Evolutionary conservation across 345 rosid species (phyloP).

Genomic region (Atalantia buxifolia): DNA sequence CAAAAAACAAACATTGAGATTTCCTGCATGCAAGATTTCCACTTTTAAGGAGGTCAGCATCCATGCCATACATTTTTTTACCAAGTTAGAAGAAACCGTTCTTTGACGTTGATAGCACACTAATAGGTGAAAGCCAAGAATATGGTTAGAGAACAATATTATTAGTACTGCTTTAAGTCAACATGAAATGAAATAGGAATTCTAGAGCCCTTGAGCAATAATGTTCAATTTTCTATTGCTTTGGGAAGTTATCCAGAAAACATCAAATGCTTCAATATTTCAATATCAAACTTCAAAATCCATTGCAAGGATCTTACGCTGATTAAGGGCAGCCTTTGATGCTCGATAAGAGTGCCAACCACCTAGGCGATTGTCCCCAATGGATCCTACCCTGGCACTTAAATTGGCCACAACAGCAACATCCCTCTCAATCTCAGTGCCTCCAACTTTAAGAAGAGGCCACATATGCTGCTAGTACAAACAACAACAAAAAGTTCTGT

Average conservation of each 20-base stretch:
- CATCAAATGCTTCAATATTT: neutral
- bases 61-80: neutral
- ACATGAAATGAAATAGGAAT: neutral
- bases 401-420: conserved; percentile 85
- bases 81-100: neutral
- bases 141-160: neutral
- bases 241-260: neutral
- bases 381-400: conserved; percentile 89
- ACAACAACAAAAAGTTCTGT: neutral
- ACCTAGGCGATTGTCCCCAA: conserved; percentile 78
- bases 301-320: conserved; percentile 42
- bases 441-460: conserved; percentile 90
- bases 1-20: neutral
- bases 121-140: neutral
- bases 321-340: conserved; percentile 86
- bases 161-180: neutral
- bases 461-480: conserved; percentile 75
- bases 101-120: neutral
- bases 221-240: neutral
- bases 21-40: neutral
- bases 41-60: neutral
- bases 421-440: conserved; percentile 59
- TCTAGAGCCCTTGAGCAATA: neutral
- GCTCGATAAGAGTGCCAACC: conserved; percentile 95
- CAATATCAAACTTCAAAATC: neutral